A percentile compares a stretch with the other conserved stretches of the same genome.
Evolutionary conservation across 2,329 filamentous ascomycete species (phyloP).

Genomic region (Xylariaceae sp.): DNA sequence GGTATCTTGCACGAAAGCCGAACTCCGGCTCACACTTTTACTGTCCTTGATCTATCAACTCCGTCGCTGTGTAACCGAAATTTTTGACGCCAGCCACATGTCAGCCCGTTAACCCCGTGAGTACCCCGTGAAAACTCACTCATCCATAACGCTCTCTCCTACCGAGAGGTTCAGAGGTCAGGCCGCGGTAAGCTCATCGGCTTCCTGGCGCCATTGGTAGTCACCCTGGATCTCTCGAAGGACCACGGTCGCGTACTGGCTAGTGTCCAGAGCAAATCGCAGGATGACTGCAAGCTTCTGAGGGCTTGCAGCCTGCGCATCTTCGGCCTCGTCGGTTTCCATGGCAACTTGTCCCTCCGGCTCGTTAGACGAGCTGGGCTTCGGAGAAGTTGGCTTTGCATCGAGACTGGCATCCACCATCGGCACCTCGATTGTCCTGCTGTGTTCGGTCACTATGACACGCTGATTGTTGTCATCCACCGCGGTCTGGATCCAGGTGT

Average conservation of each 20-base stretch:
- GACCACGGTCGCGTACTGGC: constrained; percentile 34
- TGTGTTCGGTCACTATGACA: constrained; percentile 33
- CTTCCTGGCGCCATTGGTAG: too few species aligned
- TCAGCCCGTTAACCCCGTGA: too few species aligned
- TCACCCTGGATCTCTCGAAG: constrained; percentile 32
- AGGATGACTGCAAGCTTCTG: constrained; percentile 34
- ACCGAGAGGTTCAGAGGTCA: too few species aligned
- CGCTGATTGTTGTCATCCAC: constrained; percentile 38
- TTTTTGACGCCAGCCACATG: too few species aligned
- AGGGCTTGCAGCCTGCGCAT: constrained; percentile 4
- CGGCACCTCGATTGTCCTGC: constrained; percentile 1
- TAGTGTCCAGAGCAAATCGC: constrained; percentile 31
- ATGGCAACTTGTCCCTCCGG: too few species aligned
- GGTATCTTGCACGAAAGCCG: constrained; percentile 21
- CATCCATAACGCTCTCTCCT: too few species aligned
- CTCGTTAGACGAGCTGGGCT: too few species aligned
- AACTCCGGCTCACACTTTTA: constrained; percentile 1
- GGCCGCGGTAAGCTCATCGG: too few species aligned
- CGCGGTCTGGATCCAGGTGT: constrained; percentile 39
- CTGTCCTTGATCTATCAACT: background rate
- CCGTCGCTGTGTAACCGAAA: too few species aligned
- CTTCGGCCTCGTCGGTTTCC: background rate
- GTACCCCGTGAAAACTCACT: too few species aligned
- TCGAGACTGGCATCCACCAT: too few species aligned
- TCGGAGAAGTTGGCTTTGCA: too few species aligned